These are phyloP conservation scores for Tubosaeta brunneosetosa DNA, from an alignment of 768 basidiomycete genomes.

Conservation along the genomic window DNA sequence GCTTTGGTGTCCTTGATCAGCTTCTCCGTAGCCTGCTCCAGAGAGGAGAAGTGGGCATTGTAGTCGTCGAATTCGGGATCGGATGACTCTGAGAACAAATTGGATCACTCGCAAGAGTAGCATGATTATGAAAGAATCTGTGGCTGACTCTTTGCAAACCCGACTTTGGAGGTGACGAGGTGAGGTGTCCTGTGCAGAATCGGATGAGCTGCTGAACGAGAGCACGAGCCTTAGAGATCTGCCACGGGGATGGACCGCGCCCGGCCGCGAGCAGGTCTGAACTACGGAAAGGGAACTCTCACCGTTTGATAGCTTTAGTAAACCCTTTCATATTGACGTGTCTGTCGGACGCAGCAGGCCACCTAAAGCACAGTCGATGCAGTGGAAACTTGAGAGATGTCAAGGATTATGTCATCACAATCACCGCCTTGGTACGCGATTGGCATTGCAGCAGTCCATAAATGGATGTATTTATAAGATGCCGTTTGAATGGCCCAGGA, in stretches of 20 bases:
- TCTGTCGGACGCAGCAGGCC: background rate
- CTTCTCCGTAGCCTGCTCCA: conserved; percentile 84
- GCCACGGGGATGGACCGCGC: conserved; percentile 1
- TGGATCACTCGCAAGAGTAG: background rate
- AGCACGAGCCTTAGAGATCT: conserved; percentile 1
- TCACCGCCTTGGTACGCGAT: too few species aligned
- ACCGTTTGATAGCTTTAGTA: conserved; percentile 75
- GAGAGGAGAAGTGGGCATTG: conserved; percentile 64
- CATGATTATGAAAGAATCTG: background rate
- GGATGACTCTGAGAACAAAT: conserved; percentile 50
- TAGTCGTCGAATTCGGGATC: conserved; percentile 92
- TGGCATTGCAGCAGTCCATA: too few species aligned
- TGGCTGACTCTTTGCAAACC: conserved; percentile 85
- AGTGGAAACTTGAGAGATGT: background rate
- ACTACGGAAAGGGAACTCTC: conserved; percentile 14
- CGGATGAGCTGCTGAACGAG: conserved; percentile 7
- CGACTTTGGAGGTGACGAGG: conserved; percentile 79
- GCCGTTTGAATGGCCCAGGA: too few species aligned
- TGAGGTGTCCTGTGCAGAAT: conserved; percentile 71
- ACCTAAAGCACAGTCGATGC: background rate
- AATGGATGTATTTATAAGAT: too few species aligned
- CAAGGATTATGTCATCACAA: conserved; percentile 17
- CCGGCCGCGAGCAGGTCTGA: background rate
- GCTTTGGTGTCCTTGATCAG: conserved; percentile 87
- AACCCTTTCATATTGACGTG: conserved; percentile 71